A percentile compares a stretch with the other conserved stretches of the same genome.
These are phyloP conservation scores for Dittrichia graveolens DNA, from an alignment of 129 eudicot genomes.

Conservation along the genomic window DNA sequence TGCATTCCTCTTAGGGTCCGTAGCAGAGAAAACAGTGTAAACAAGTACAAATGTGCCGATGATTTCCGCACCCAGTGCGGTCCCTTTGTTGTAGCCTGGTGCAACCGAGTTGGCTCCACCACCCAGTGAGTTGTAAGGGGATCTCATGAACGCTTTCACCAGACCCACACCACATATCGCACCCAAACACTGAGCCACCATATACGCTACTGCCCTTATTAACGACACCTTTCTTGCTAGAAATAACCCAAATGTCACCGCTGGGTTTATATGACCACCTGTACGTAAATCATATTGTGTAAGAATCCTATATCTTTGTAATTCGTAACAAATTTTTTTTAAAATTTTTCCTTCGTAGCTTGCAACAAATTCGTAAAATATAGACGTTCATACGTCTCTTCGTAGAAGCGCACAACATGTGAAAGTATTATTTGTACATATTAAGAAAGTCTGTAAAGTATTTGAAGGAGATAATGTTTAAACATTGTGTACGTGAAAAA, in stretches of 20 bases:
- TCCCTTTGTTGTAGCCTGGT: conserved; percentile 74
- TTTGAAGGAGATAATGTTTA: no score
- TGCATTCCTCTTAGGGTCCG: conserved; percentile 90
- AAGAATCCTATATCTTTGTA: no score
- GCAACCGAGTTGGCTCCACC: conserved; percentile 82
- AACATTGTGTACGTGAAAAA: no score
- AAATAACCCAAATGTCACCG: conserved; percentile 86
- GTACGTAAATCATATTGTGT: not conserved
- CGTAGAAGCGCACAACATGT: no score
- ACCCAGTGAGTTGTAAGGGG: conserved; percentile 59
- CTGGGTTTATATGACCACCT: conserved; percentile 95
- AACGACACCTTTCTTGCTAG: conserved; percentile 79
- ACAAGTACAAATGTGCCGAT: conserved; percentile 88
- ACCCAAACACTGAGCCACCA: conserved; percentile 78
- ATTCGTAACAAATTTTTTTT: no score
- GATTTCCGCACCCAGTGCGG: conserved; percentile 90
- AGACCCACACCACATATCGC: conserved; percentile 88
- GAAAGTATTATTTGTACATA: no score
- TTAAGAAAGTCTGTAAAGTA: no score
- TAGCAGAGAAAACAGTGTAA: conserved; percentile 93
- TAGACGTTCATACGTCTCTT: no score
- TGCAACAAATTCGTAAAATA: no score
- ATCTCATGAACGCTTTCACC: conserved; percentile 78
- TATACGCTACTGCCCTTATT: conserved; percentile 67
- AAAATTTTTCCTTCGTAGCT: no score